phyloP scores from a whole-genome alignment of 2,329 filamentous ascomycete species.

The Claviceps spartinae region DNA sequence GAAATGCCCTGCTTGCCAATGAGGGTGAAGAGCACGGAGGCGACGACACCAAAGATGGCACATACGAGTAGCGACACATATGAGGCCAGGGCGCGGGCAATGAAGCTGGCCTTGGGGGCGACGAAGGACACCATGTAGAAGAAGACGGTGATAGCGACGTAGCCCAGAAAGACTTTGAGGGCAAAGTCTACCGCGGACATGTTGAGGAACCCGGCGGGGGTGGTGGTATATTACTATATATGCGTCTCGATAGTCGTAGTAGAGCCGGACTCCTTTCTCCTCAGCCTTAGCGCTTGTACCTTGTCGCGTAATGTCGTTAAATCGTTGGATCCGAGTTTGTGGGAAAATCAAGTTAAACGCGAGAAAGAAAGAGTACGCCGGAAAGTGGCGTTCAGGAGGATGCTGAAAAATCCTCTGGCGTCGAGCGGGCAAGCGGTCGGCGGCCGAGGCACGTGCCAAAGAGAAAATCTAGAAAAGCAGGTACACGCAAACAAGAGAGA shows the following conservation, averaged over 20 bases:
- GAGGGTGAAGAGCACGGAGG: conserved; percentile 57
- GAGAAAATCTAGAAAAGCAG: background rate
- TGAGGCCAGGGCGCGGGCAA: conserved; percentile 51
- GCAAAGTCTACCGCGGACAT: conserved; percentile 21
- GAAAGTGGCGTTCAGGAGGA: too few relatives aligned
- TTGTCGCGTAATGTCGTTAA: background rate
- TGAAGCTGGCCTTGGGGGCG: conserved; percentile 49
- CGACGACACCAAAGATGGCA: conserved; percentile 62
- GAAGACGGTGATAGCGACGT: conserved; percentile 34
- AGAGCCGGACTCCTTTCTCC: background rate
- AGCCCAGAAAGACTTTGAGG: conserved; percentile 36
- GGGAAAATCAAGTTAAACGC: background rate
- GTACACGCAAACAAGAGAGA: background rate
- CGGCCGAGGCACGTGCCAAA: background rate
- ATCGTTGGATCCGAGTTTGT: background rate
- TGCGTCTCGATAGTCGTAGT: background rate
- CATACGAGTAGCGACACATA: conserved; percentile 47
- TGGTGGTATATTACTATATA: background rate
- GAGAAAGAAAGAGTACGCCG: background rate
- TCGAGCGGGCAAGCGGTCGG: background rate
- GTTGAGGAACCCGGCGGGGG: background rate
- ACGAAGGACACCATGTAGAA: conserved; percentile 51
- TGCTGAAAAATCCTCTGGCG: too few relatives aligned
- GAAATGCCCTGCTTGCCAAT: conserved; percentile 60
- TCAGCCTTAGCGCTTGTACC: background rate